These are phyloP conservation scores for Dipodascus geniculatus DNA, from an alignment of 805 yeast genomes.

Conservation along the genomic window DNA sequence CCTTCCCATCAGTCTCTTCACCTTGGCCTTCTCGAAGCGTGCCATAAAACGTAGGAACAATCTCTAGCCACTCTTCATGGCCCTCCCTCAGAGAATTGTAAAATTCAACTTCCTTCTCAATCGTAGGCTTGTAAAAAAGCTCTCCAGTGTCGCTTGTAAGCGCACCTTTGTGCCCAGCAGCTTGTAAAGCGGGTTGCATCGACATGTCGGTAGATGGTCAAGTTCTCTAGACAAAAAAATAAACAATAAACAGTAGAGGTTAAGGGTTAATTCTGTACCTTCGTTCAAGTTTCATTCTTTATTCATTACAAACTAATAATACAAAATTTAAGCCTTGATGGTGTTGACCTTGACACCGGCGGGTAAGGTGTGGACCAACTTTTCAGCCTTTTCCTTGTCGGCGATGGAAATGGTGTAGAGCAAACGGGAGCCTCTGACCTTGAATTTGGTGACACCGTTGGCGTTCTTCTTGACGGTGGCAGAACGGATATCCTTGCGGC, in stretches of 20 bases:
- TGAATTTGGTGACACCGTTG: conserved; percentile 94
- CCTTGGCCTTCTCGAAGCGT: conserved; percentile 30
- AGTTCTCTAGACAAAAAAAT: too few relatives aligned
- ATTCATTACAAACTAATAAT: conserved; percentile 7
- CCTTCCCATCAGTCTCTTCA: conserved; percentile 5
- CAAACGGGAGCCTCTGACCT: conserved; percentile 92
- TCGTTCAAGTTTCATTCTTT: not conserved
- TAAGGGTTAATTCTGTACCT: too few relatives aligned
- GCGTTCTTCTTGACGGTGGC: conserved; percentile 93
- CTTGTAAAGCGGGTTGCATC: conserved; percentile 41
- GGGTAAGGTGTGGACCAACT: conserved; percentile 94
- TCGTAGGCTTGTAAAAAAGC: conserved; percentile 61
- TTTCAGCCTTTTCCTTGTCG: conserved; percentile 95
- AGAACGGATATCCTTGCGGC: conserved; percentile 78
- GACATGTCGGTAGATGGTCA: not conserved
- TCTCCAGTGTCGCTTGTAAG: conserved; percentile 50
- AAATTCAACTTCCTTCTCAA: conserved; percentile 60
- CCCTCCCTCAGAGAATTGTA: conserved; percentile 33
- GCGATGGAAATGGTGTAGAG: conserved; percentile 91
- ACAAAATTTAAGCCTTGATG: conserved; percentile 10
- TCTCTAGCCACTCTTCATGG: conserved; percentile 16
- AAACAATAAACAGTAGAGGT: too few relatives aligned
- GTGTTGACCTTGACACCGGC: conserved; percentile 36
- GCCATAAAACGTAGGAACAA: conserved; percentile 54
- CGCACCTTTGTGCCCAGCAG: conserved; percentile 89